phyloP scores from a whole-genome alignment of 495 filamentous ascomycete genomes.

The Lindgomyces ingoldianus region DNA sequence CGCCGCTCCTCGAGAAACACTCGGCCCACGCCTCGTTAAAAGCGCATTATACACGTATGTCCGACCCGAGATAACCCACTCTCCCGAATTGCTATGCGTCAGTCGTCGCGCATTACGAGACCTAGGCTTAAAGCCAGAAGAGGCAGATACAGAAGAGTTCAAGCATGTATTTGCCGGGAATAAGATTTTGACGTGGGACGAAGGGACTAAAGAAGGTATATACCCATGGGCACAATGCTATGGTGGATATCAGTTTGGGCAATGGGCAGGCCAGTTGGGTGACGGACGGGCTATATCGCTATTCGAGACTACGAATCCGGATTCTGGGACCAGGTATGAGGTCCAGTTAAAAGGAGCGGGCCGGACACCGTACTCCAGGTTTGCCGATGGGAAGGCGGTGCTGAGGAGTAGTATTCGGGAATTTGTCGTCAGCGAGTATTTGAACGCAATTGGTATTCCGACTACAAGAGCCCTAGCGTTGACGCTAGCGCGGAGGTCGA shows the following conservation, averaged over 20 bases:
- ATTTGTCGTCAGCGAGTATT: slow-evolving; percentile 80
- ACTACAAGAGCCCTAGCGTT: slow-evolving; percentile 83
- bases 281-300: slow-evolving; percentile 93
- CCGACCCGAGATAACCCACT: slow-evolving; percentile 67
- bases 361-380: slow-evolving; percentile 88
- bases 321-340: slow-evolving; percentile 73
- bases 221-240: slow-evolving; percentile 99
- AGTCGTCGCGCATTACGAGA: slow-evolving; percentile 76
- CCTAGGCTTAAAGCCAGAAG: slow-evolving; percentile 67
- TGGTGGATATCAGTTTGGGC: slow-evolving; percentile 74
- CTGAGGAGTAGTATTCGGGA: slow-evolving; percentile 88
- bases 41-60: slow-evolving; percentile 89
- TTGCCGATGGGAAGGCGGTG: slow-evolving; percentile 96
- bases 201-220: slow-evolving; percentile 58
- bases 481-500: slow-evolving; percentile 68
- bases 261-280: slow-evolving; percentile 93
- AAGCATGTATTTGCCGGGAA: slow-evolving; percentile 76
- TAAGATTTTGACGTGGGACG: slow-evolving; percentile 58
- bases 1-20: slow-evolving; percentile 69
- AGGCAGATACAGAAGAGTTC: slow-evolving; percentile 74
- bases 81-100: slow-evolving; percentile 76
- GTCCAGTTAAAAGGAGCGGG: slow-evolving; percentile 94
- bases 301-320: slow-evolving; percentile 83
- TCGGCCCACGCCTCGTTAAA: slow-evolving; percentile 82
- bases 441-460: slow-evolving; percentile 82